These are phyloP conservation scores for Fusarium succisae DNA, from an alignment of 2,329 filamentous ascomycete species.

Conservation along the genomic window DNA sequence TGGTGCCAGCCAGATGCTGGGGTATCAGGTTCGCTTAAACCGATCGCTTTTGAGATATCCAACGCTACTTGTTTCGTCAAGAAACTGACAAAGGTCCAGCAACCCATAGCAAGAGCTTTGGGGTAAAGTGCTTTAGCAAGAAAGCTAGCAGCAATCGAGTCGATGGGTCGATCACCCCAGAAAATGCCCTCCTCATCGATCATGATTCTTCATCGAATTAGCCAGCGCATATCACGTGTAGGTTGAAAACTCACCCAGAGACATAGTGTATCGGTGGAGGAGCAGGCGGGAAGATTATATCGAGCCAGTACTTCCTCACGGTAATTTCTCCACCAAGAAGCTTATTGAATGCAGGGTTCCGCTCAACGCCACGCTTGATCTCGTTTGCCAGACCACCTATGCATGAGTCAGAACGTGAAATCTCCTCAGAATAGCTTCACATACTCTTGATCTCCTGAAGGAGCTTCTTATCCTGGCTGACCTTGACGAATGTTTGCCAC, in stretches of 20 bases:
- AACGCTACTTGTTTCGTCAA: constrained; percentile 57
- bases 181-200: constrained; percentile 60
- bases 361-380: constrained; percentile 51
- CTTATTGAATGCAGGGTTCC: constrained; percentile 53
- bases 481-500: constrained; percentile 67
- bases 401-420: constrained; percentile 19
- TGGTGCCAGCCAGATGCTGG: constrained; percentile 47
- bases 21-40: constrained; percentile 47
- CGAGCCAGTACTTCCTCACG: constrained; percentile 65
- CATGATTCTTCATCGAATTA: constrained; percentile 54
- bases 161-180: constrained; percentile 59
- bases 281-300: constrained; percentile 66
- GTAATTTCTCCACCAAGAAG: constrained; percentile 58
- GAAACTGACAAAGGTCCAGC: constrained; percentile 62
- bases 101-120: constrained; percentile 58
- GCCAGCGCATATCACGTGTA: neutral
- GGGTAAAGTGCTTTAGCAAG: constrained; percentile 64
- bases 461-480: constrained; percentile 63
- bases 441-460: constrained; percentile 59
- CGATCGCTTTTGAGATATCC: constrained; percentile 57
- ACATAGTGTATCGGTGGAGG: constrained; percentile 69
- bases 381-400: constrained; percentile 47
- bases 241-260: constrained; percentile 61
- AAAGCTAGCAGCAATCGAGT: constrained; percentile 56
- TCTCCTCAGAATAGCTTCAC: constrained; percentile 27